Percentiles rank a stretch among this genome's conserved stretches.
Conservation (phyloP, 768 basidiomycete species). For the Tulasnella sp. region DNA sequence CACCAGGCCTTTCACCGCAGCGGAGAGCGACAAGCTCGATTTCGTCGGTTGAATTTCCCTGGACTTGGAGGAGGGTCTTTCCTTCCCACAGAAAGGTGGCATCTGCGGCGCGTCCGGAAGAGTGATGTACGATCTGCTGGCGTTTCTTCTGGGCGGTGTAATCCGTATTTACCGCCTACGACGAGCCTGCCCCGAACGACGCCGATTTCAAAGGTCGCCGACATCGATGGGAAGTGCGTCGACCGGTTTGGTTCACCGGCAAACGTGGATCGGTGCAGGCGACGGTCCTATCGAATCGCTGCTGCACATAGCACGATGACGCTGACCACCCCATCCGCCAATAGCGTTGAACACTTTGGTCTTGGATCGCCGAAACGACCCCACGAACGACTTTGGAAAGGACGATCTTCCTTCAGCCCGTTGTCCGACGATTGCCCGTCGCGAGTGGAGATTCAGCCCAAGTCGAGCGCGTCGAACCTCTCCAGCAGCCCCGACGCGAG, state of each 20-base stretch:
- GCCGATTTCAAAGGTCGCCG: slow-evolving; percentile 69
- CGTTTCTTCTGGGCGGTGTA: neutral
- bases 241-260: slow-evolving; percentile 48
- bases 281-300: slow-evolving; percentile 55
- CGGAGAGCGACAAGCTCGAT: slow-evolving; percentile 17
- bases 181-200: slow-evolving; percentile 71
- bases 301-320: neutral
- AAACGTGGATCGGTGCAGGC: slow-evolving; percentile 51
- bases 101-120: slow-evolving; percentile 22
- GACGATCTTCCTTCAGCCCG: slow-evolving; percentile 61
- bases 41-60: neutral
- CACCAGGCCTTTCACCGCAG: neutral
- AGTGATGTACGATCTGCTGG: slow-evolving; percentile 12
- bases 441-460: no score
- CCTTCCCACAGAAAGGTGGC: neutral
- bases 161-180: slow-evolving; percentile 37
- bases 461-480: no score
- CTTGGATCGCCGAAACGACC: slow-evolving; percentile 56
- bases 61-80: neutral
- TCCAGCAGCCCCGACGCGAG: slow-evolving; percentile 66
- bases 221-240: slow-evolving; percentile 49
- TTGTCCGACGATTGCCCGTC: slow-evolving; percentile 46
- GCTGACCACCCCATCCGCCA: slow-evolving; percentile 47
- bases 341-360: slow-evolving; percentile 57
- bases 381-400: slow-evolving; percentile 64